Evolutionary conservation across 495 filamentous ascomycete species (phyloP).

Genomic region (Aspergillus affinis): DNA sequence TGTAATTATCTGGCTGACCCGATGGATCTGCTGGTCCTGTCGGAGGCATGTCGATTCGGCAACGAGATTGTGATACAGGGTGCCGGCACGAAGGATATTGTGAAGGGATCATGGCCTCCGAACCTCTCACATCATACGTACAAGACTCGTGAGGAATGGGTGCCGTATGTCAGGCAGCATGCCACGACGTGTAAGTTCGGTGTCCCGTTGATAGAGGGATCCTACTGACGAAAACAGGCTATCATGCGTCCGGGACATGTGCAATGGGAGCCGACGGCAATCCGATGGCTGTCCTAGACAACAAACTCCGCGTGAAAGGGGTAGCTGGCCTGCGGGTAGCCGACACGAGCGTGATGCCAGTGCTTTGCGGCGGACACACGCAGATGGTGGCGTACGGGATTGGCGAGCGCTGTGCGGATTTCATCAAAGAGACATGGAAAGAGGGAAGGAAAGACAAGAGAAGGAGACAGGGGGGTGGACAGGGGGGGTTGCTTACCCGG

Average conservation of each 20-base stretch:
- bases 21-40: slow-evolving; percentile 48
- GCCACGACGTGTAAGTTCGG: slow-evolving; percentile 50
- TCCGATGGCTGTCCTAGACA: slow-evolving; percentile 53
- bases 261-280: slow-evolving; percentile 50
- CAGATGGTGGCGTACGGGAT: slow-evolving; percentile 61
- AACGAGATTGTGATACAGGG: slow-evolving; percentile 57
- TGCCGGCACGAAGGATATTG: slow-evolving; percentile 52
- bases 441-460: too few species aligned
- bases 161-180: slow-evolving; percentile 47
- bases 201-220: neutral
- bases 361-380: slow-evolving; percentile 54
- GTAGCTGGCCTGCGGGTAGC: slow-evolving; percentile 54
- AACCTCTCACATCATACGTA: slow-evolving; percentile 44
- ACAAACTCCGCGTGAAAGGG: slow-evolving; percentile 28
- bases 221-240: slow-evolving; percentile 27
- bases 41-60: slow-evolving; percentile 49
- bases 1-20: slow-evolving; percentile 50
- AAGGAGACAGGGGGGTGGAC: neutral
- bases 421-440: slow-evolving; percentile 48
- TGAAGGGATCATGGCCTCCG: slow-evolving; percentile 54
- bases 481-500: neutral
- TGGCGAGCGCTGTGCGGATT: slow-evolving; percentile 57
- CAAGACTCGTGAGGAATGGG: slow-evolving; percentile 50
- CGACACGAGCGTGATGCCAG: slow-evolving; percentile 58
- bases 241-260: slow-evolving; percentile 54